phyloP scores from a whole-genome alignment of 768 basidiomycete genomes.

The Leccinum pellstonianum region DNA sequence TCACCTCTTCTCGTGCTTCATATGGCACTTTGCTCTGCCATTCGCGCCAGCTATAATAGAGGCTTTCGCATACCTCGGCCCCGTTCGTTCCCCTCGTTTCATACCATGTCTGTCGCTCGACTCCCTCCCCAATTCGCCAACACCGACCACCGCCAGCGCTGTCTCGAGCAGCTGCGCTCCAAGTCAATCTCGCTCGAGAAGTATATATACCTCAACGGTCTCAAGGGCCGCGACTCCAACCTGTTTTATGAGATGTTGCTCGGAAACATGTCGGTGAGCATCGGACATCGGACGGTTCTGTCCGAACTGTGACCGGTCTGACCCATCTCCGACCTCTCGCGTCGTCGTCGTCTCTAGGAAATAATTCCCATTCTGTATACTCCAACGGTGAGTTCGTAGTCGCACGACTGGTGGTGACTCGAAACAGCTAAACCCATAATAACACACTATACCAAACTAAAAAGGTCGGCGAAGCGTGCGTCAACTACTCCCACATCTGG shows the following conservation, averaged over 20 bases:
- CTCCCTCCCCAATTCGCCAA: conserved; percentile 49
- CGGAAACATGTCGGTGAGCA: conserved; percentile 55
- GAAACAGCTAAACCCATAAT: neutral
- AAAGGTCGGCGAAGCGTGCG: conserved; percentile 69
- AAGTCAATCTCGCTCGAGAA: conserved; percentile 59
- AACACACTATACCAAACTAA: neutral
- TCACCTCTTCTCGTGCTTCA: neutral
- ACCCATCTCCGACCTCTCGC: conserved; percentile 1
- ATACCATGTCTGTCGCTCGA: conserved; percentile 31
- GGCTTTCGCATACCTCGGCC: neutral
- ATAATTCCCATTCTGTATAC: conserved; percentile 73
- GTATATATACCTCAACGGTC: conserved; percentile 66
- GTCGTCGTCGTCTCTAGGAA: conserved; percentile 1
- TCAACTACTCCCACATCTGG: conserved; percentile 70
- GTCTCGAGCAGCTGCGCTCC: conserved; percentile 56
- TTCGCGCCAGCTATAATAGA: neutral
- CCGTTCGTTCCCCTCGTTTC: conserved; percentile 9
- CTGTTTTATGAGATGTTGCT: conserved; percentile 67
- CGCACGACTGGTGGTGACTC: conserved; percentile 4
- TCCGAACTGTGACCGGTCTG: neutral
- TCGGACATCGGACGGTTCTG: neutral
- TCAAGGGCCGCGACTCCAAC: conserved; percentile 60
- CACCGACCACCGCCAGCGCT: conserved; percentile 55
- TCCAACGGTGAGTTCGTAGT: conserved; percentile 50
- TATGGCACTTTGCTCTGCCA: conserved; percentile 7